These are phyloP conservation scores for Akanthomyces dipterigenus DNA, from an alignment of 2,329 filamentous ascomycete species.

Conservation along the genomic window DNA sequence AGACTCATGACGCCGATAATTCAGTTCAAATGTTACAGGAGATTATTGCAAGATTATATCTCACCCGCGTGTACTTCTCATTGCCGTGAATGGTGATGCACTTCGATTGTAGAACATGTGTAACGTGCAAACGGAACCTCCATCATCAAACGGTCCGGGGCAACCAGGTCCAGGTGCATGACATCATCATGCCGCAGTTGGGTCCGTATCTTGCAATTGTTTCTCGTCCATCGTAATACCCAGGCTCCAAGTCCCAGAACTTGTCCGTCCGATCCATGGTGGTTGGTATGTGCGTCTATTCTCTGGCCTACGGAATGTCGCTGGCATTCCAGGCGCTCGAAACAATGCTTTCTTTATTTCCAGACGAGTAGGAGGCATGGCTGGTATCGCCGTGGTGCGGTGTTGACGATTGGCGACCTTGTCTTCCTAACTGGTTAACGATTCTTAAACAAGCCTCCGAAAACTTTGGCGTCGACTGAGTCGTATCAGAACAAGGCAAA, in stretches of 20 bases:
- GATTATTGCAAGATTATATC: neutral
- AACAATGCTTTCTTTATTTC: too few species aligned
- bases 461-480: neutral
- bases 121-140: neutral
- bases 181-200: neutral
- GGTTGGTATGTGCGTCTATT: too few species aligned
- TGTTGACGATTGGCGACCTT: too few species aligned
- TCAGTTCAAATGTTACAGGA: neutral
- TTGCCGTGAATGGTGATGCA: neutral
- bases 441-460: too few species aligned
- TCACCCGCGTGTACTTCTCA: neutral
- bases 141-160: neutral
- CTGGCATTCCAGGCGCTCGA: too few species aligned
- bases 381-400: too few species aligned
- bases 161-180: neutral
- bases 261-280: neutral
- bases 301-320: too few species aligned
- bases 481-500: neutral
- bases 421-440: too few species aligned
- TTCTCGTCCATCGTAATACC: too few species aligned
- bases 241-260: too few species aligned
- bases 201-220: neutral
- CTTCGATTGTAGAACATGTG: conserved; percentile 9
- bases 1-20: neutral
- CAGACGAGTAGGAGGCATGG: too few species aligned